A percentile compares a stretch with the other conserved stretches of the same genome.
Conservation (phyloP, 1,139 yeast species). For the Scheffersomyces stambukii region DNA sequence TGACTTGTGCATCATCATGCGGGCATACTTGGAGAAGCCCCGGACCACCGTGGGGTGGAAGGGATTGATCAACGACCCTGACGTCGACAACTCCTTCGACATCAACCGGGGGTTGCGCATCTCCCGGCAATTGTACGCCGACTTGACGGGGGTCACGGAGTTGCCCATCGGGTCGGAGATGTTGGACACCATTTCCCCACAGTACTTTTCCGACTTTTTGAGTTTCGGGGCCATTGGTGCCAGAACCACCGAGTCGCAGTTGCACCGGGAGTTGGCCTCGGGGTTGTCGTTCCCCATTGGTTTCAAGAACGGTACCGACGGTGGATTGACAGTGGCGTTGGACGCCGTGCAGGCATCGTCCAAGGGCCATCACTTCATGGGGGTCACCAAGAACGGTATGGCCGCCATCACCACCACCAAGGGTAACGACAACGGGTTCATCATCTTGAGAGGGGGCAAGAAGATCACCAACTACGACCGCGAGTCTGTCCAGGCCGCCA, state of each 20-base stretch:
- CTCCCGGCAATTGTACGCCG: constrained; percentile 80
- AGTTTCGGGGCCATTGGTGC: constrained; percentile 97
- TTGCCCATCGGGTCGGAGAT: constrained; percentile 96
- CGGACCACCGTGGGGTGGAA: constrained; percentile 99
- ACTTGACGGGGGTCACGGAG: constrained; percentile 54
- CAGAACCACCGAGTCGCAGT: constrained; percentile 94
- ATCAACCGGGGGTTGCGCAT: constrained; percentile 92
- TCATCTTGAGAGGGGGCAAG: constrained; percentile 94
- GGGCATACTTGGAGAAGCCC: constrained; percentile 97
- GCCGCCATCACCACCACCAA: constrained; percentile 94
- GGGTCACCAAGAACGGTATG: constrained; percentile 83
- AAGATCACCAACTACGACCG: constrained; percentile 86
- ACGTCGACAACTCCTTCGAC: constrained; percentile 88
- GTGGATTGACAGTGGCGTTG: constrained; percentile 83
- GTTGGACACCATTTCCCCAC: constrained; percentile 97
- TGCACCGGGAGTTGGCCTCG: constrained; percentile 93
- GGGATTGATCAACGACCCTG: constrained; percentile 96
- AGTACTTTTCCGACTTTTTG: constrained; percentile 83
- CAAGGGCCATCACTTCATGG: constrained; percentile 89
- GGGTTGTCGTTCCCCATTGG: constrained; percentile 97
- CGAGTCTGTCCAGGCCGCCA: constrained; percentile 64
- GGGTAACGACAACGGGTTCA: constrained; percentile 88
- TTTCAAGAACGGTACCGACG: constrained; percentile 96
- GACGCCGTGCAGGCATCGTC: constrained; percentile 93
- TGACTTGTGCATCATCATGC: constrained; percentile 85